Conservation (phyloP, 2,329 filamentous ascomycete genomes). For the Fusarium pseudocircinatum region DNA sequence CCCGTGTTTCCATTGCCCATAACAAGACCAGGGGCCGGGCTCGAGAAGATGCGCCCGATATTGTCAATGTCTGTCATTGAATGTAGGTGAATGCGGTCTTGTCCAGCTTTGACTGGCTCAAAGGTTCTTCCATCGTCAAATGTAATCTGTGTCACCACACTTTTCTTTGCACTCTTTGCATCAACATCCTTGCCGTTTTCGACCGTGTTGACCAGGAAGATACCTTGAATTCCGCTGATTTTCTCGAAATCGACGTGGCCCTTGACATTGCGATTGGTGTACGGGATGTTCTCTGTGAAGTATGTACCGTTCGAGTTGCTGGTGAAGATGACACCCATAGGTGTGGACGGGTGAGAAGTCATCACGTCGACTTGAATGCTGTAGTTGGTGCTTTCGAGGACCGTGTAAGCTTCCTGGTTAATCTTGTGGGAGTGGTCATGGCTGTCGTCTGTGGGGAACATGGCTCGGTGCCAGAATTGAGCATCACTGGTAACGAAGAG, state of each 20-base stretch:
- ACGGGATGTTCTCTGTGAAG: constrained; percentile 89
- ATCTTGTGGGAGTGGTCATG: constrained; percentile 73
- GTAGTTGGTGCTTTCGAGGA: constrained; percentile 96
- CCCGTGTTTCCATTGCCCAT: constrained; percentile 96
- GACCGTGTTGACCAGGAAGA: constrained; percentile 89
- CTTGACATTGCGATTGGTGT: constrained; percentile 83
- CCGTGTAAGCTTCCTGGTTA: constrained; percentile 88
- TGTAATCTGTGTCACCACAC: constrained; percentile 83
- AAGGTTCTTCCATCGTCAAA: constrained; percentile 96
- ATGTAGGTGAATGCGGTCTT: constrained; percentile 83
- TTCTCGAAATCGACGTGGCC: constrained; percentile 96
- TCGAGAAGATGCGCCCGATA: constrained; percentile 88
- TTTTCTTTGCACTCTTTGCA: constrained; percentile 65
- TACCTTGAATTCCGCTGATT: constrained; percentile 88
- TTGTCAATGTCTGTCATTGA: constrained; percentile 89
- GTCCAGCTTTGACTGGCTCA: constrained; percentile 73
- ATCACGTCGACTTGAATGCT: constrained; percentile 97
- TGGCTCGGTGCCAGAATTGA: constrained; percentile 86
- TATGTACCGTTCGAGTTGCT: constrained; percentile 98
- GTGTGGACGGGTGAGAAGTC: constrained; percentile 69
- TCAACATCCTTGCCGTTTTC: constrained; percentile 84
- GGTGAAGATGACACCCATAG: constrained; percentile 90
- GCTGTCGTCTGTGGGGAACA: constrained; percentile 84
- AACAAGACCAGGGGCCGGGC: constrained; percentile 88
- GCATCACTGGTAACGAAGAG: constrained; percentile 90